These are phyloP conservation scores for Dioscorea zingiberensis DNA, from an alignment of 106 monocot species.

Conservation along the genomic window DNA sequence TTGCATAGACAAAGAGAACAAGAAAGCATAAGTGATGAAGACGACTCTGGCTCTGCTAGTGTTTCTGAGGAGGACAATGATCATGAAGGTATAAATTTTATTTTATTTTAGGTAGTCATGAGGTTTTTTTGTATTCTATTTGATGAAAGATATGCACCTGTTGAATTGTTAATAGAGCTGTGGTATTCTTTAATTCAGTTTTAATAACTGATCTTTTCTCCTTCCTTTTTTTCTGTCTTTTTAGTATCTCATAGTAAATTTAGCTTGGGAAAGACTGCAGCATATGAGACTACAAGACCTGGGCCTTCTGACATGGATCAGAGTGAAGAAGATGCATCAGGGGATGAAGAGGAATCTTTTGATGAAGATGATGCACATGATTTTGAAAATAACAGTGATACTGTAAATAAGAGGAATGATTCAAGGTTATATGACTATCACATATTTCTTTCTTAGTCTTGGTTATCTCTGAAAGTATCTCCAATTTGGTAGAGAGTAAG, in stretches of 20 bases:
- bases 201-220: too few relatives aligned
- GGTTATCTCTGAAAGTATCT: too few relatives aligned
- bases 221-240: too few relatives aligned
- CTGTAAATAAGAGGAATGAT: constrained; percentile 4
- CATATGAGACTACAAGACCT: not conserved
- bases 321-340: constrained; percentile 15
- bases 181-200: too few relatives aligned
- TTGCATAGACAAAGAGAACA: constrained; percentile 8
- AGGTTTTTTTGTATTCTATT: too few relatives aligned
- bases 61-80: not conserved
- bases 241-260: constrained; percentile 5
- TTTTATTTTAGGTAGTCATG: too few relatives aligned
- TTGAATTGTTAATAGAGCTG: too few relatives aligned
- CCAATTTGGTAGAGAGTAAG: too few relatives aligned
- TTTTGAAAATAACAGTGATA: constrained; percentile 7
- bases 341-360: constrained; percentile 17
- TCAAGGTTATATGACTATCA: constrained; percentile 14
- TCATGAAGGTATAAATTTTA: not conserved
- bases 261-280: constrained; percentile 7
- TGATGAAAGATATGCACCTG: too few relatives aligned
- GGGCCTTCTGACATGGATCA: constrained; percentile 1
- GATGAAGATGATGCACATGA: constrained; percentile 15
- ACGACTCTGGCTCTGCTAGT: not conserved
- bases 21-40: constrained; percentile 7
- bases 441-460: not conserved